A percentile compares a stretch with the other conserved stretches of the same genome.
phyloP scores from a whole-genome alignment of 345 rosid species.

The Syzygium aqueum region DNA sequence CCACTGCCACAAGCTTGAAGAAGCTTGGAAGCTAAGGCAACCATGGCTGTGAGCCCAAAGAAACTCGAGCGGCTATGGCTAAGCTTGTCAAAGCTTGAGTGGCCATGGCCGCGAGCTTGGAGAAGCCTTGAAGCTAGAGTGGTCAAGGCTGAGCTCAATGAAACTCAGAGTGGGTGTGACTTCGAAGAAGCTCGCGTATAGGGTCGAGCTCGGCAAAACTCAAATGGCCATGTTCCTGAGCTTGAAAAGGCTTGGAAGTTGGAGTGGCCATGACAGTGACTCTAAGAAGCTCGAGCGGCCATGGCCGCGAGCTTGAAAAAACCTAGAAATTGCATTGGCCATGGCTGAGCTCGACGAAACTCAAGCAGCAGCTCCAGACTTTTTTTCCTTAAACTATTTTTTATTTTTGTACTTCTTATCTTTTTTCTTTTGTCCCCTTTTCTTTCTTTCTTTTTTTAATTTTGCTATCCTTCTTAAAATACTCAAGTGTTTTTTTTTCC shows the following conservation, averaged over 20 bases:
- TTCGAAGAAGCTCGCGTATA: not conserved
- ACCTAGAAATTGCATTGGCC: not conserved
- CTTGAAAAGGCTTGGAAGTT: not conserved
- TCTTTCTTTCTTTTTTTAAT: too few relatives aligned
- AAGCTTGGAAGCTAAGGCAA: not conserved
- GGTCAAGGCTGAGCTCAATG: not conserved
- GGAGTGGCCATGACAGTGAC: not conserved
- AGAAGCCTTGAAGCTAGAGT: not conserved
- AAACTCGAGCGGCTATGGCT: not conserved
- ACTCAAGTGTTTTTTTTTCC: too few relatives aligned
- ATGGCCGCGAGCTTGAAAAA: not conserved
- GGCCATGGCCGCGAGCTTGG: not conserved
- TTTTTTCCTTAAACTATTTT: too few relatives aligned
- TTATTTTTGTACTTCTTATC: too few relatives aligned
- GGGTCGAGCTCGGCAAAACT: not conserved
- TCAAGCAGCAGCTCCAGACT: too few relatives aligned
- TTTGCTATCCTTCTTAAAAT: too few relatives aligned
- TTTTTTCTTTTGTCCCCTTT: too few relatives aligned
- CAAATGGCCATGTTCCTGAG: not conserved
- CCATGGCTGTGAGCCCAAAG: not conserved
- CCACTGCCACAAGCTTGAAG: not conserved
- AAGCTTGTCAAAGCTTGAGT: not conserved
- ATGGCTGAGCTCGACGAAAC: not conserved
- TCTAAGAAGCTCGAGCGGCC: not conserved
- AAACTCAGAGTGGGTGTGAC: not conserved